These are phyloP conservation scores for Candida sonorensis DNA, from an alignment of 805 yeast genomes.

Conservation along the genomic window DNA sequence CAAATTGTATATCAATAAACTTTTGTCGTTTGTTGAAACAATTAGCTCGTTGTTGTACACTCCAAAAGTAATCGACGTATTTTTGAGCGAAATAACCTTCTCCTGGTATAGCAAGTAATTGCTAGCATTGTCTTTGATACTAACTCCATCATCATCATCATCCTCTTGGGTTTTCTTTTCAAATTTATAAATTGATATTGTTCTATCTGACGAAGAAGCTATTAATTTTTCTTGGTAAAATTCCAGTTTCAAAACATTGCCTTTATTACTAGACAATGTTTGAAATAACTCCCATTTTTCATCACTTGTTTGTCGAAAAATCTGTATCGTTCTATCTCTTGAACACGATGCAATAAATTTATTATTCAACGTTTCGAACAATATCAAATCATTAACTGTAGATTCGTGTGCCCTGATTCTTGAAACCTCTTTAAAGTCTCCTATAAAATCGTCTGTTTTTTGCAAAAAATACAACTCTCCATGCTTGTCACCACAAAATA, in stretches of 20 bases:
- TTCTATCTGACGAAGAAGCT: conserved; percentile 57
- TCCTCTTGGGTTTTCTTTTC: too few species aligned
- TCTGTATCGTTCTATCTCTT: conserved; percentile 58
- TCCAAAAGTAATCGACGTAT: conserved; percentile 41
- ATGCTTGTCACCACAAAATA: conserved; percentile 44
- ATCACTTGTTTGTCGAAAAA: conserved; percentile 25
- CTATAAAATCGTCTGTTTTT: conserved; percentile 10
- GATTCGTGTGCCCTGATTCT: conserved; percentile 45
- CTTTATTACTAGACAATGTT: conserved; percentile 55
- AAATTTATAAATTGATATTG: conserved; percentile 46
- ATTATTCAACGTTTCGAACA: conserved; percentile 23
- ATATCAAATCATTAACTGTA: conserved; percentile 38
- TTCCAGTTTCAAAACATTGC: conserved; percentile 37
- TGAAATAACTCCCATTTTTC: conserved; percentile 46
- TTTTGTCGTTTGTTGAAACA: conserved; percentile 47
- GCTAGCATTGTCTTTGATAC: too few species aligned
- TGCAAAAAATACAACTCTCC: conserved; percentile 33
- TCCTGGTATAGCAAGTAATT: too few species aligned
- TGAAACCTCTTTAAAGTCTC: conserved; percentile 16
- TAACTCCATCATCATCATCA: too few species aligned
- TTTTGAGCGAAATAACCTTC: conserved; percentile 43
- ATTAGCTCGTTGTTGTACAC: conserved; percentile 34
- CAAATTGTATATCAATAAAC: conserved; percentile 31
- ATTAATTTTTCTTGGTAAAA: conserved; percentile 30
- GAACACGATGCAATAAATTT: conserved; percentile 41